Evolutionary conservation across 139 green algal species (phyloP), one percentile per base, ranked within the genome.

Genomic region (Edaphochlamys debaryana): DNA sequence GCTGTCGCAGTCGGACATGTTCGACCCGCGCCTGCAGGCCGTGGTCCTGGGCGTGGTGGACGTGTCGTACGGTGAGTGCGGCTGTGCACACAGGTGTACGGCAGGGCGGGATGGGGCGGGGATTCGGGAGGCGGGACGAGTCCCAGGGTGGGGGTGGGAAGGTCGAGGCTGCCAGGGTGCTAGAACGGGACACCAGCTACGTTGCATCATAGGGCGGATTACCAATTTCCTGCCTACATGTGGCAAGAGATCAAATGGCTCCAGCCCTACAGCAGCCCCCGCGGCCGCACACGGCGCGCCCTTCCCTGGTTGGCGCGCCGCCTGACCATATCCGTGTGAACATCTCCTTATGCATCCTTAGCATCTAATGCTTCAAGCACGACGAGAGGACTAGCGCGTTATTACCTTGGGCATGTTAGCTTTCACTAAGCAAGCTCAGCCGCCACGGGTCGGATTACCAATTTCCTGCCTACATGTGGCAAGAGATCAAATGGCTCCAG

Each of bases 1-100:
- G 91, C 93, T 99, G 32, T 90, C 78, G 48, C 87, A 98, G 67
- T 95, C 87, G 22, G 97, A 99, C 89, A 96, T 99, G 94, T 99
- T 99, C 89, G 97, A 99, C 88, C 90, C 90, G 52, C 94, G 97
- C 23, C 87, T 99, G 74, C 89, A 98, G 82, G 89, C 91, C 22
- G 92, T 97, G 32, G 87, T 99, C n/a, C 87, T 99, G 48, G 93
- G 94, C 42, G 93, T 98, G 45, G 97, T 99, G 40, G 97, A 99
- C 85, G 97, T 99, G 30, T 98, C 94, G 34, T 99, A 99, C 82
- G 97, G 95, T 97, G 79, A 69, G 88, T 79, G 5, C 80, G 64
- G 87, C 2, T 17, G 38, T n/a, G n/a, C n/a, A n/a, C n/a, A n/a
- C n/a, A n/a, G n/a, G n/a, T n/a, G n/a, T n/a, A n/a, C n/a, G n/a